Base-by-base conservation (phyloP, 768 basidiomycete genomes). In the Tricholoma sp. region DNA sequence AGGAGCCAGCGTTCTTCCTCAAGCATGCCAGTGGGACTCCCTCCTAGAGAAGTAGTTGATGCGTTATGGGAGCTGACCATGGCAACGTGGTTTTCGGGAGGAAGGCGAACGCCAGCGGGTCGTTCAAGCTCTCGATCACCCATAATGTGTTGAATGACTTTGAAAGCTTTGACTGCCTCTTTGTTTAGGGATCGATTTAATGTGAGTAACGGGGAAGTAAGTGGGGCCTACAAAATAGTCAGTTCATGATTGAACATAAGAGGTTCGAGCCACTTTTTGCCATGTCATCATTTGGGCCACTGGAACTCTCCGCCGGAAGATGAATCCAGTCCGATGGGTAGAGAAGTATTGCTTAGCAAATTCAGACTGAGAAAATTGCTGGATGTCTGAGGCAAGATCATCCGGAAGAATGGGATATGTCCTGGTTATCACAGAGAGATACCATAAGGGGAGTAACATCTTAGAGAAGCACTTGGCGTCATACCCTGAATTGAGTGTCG, bases 1-100 rank as follows among this genome's bases (percentile, higher is more conserved):
- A 96, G 76, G 58, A 97, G 72, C 90, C 91, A 94, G 19, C 91
- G 78, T 60, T 94, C 89, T 69, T 95, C 93, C 64, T 94, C 92
- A 18, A 94, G 69, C 39, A 89, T 71, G 9, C 76, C 76, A 29
- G 72, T 63, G 41, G 64, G 59, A 59, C 61, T 66, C 9, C 64
- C 68, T 11, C 69, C 63, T 16, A 85, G 64, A 2, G 83, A 84
- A 1, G 75, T 68, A 4, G 79, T 76, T 2, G 81, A 82, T 0
- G 65, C 68, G 57, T 78, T 79, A 34, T 81, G 72, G 18, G 79
- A 72, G 34, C 69, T 71, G 35, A 74, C 65, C 59, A 75, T 75
- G 6, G 81, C 78, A 6, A 74, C 67, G 54, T 79, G 77, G 45
- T 62, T 70, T 41, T 80, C 79, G n/a, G 71, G 61, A 51, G 75